A percentile compares a stretch with the other conserved stretches of the same genome.
These are phyloP conservation scores for Peronospora farinosa DNA, from an alignment of 352 stramenopile species.

Conservation along the genomic window DNA sequence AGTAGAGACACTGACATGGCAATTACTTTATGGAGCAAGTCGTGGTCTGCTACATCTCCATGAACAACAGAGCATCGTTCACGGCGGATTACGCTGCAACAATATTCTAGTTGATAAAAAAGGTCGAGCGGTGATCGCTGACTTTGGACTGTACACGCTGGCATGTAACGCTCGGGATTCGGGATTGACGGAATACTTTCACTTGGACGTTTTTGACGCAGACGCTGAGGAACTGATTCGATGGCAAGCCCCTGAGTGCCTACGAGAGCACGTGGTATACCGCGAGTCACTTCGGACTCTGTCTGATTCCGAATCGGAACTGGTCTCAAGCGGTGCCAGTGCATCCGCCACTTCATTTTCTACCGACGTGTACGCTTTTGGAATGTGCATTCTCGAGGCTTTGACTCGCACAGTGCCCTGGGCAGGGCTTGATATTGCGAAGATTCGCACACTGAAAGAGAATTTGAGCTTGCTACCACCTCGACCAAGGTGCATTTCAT, in stretches of 20 bases:
- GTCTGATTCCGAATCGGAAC: constrained; percentile 8
- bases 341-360: constrained; percentile 33
- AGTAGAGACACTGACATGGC: constrained; percentile 44
- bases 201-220: constrained; percentile 24
- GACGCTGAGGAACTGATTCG: constrained; percentile 48
- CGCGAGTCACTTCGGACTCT: constrained; percentile 26
- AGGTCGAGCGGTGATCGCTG: constrained; percentile 50
- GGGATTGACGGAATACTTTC: constrained; percentile 31
- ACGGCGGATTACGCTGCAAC: constrained; percentile 53
- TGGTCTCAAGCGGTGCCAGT: constrained; percentile 15
- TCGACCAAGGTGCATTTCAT: constrained; percentile 36
- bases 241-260: constrained; percentile 64
- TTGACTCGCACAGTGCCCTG: constrained; percentile 49
- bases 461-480: constrained; percentile 46
- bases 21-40: constrained; percentile 51
- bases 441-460: constrained; percentile 51
- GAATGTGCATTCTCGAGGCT: constrained; percentile 75
- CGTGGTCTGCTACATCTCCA: constrained; percentile 61
- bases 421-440: constrained; percentile 33
- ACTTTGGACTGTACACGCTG: constrained; percentile 46
- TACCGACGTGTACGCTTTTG: constrained; percentile 64
- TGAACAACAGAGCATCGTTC: constrained; percentile 43
- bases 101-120: constrained; percentile 71
- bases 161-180: constrained; percentile 33
- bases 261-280: constrained; percentile 33